Conservation (phyloP, 306 rosid genomes). For the Vachellia pachyceras region DNA sequence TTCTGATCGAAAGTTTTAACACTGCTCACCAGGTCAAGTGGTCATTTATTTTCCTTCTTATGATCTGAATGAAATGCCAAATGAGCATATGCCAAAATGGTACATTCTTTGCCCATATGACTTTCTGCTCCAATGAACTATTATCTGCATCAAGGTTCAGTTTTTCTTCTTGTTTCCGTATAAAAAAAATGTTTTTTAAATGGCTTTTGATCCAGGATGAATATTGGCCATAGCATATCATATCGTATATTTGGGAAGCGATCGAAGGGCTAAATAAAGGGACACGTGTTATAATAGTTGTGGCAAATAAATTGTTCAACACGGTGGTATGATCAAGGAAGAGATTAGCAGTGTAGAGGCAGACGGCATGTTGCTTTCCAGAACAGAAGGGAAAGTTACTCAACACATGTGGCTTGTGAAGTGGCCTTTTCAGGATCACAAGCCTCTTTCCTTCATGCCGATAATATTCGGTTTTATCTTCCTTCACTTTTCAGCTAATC, state of each 20-base stretch:
- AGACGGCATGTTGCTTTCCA: conserved; percentile 53
- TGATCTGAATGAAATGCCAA: neutral
- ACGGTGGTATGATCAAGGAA: conserved; percentile 41
- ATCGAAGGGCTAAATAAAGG: conserved; percentile 11
- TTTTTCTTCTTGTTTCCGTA: neutral
- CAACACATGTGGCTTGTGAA: conserved; percentile 64
- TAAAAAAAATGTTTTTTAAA: neutral
- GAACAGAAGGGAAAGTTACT: conserved; percentile 28
- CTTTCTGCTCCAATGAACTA: neutral
- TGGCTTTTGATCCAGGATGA: neutral
- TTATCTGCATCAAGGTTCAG: neutral
- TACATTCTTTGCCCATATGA: neutral
- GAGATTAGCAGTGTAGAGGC: conserved; percentile 31
- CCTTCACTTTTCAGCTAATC: conserved; percentile 22
- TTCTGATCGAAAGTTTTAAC: neutral
- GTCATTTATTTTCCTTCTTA: neutral
- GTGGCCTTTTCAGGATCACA: conserved; percentile 36
- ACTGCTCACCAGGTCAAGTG: neutral
- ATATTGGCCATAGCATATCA: conserved; percentile 36
- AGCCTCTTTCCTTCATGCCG: conserved; percentile 11
- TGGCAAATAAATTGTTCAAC: conserved; percentile 47
- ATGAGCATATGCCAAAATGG: neutral
- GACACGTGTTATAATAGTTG: conserved; percentile 61
- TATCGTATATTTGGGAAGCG: neutral
- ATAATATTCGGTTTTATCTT: conserved; percentile 4